Evolutionary conservation across 176 grass and related monocot genomes (phyloP).

Genomic region (Oryza meridionalis): DNA sequence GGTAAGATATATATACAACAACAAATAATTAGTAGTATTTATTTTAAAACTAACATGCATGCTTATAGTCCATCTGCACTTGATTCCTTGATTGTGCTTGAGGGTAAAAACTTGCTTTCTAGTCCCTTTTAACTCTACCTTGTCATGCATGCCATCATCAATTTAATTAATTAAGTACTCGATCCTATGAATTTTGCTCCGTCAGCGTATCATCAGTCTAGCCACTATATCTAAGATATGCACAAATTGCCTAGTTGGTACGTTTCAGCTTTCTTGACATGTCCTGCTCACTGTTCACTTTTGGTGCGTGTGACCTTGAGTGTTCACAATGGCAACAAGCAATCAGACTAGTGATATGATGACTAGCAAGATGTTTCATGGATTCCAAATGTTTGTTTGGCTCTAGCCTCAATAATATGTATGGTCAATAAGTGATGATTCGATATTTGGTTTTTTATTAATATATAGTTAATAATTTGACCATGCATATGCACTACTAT

Average conservation of each 20-base stretch:
- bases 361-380: background rate
- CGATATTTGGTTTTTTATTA: background rate
- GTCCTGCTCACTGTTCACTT: constrained; percentile 29
- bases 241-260: constrained; percentile 30
- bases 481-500: too few species aligned
- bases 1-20: background rate
- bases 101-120: background rate
- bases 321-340: constrained; percentile 65
- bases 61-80: background rate
- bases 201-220: constrained; percentile 19
- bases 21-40: too few species aligned
- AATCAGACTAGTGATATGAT: constrained; percentile 35
- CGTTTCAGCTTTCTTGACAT: constrained; percentile 28
- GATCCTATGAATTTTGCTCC: background rate
- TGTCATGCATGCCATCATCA: background rate
- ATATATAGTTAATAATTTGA: background rate
- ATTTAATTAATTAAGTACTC: background rate
- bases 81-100: background rate
- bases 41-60: too few species aligned
- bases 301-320: constrained; percentile 44
- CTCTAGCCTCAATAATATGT: background rate
- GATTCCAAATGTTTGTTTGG: background rate
- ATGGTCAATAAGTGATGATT: background rate
- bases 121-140: background rate
- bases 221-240: constrained; percentile 29